Evolutionary conservation across 1,284 basidiomycete species (phyloP), one percentile per base, ranked within the genome.

Genomic region (Microbotryomycetes sp.): DNA sequence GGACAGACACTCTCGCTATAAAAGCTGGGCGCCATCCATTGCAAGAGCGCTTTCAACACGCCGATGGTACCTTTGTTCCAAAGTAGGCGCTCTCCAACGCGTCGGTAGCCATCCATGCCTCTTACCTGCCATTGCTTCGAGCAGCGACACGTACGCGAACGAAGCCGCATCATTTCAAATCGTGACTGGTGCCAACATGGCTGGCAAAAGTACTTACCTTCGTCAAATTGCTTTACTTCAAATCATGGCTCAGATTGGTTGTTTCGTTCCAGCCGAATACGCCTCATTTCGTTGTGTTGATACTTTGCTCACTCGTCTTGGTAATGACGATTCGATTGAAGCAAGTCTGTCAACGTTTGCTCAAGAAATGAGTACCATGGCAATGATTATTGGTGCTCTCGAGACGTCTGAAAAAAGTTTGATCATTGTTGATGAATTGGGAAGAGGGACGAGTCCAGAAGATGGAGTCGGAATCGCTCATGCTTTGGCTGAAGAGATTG

Each of bases 141-240:
- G 89, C 3, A 96, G 94, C 71, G 92, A 96, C 72, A 84, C 89
- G 0, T 94, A 87, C 72, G 88, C 86, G 60, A 85, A 85, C 64
- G 85, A 88, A 54, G 81, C 86, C 0, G 86, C 88, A 0, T 83
- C 82, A 4, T 96, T 96, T 71, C 91, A 96, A 74, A 82, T 94
- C 23, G 82, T 96, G 46, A 64, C 65, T 14, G 71, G 70, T 0
- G 60, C 65, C 46, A 92, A 89, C 73, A 92, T 92, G 89, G 88
- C 88, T 30, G 89, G 91, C 1, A 97, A 97, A 76, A 94, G 88
- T 73, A 97, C 92, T 0, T 93, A 92, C 71, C 79, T 97, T 12
- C 83, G 86, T 22, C 92, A 96, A 73, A 83, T 92, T 30, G 93
- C 87, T 0, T 79, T 97, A 2, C 77, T 97, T 50, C 81, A 84